phyloP scores from a whole-genome alignment of 805 yeast genomes.

The Starmerella floricola region DNA sequence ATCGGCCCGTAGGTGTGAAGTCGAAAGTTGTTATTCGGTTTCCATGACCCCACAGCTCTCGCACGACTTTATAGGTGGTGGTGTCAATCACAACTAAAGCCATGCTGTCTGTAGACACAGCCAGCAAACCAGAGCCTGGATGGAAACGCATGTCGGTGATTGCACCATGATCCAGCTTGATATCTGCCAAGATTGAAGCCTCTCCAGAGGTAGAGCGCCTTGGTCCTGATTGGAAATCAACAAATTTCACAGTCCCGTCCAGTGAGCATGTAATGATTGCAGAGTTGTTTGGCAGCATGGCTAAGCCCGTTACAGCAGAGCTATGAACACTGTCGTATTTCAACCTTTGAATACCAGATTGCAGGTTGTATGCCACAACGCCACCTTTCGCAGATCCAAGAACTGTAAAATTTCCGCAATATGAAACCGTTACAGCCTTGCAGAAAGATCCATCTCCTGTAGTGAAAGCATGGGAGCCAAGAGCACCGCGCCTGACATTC shows the following conservation, averaged over 20 bases:
- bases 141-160: slow-evolving; percentile 69
- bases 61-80: slow-evolving; percentile 65
- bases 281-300: slow-evolving; percentile 81
- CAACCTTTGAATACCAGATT: slow-evolving; percentile 74
- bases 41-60: slow-evolving; percentile 81
- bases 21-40: slow-evolving; percentile 79
- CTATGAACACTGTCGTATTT: slow-evolving; percentile 52
- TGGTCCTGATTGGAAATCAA: slow-evolving; percentile 55
- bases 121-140: slow-evolving; percentile 69
- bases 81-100: slow-evolving; percentile 74
- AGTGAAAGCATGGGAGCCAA: slow-evolving; percentile 52
- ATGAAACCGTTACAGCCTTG: slow-evolving; percentile 65
- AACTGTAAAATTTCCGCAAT: slow-evolving; percentile 89
- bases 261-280: slow-evolving; percentile 77
- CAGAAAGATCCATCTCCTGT: slow-evolving; percentile 73
- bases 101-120: slow-evolving; percentile 75
- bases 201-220: slow-evolving; percentile 43
- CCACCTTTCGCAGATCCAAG: slow-evolving; percentile 83
- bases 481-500: slow-evolving; percentile 66
- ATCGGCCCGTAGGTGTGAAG: slow-evolving; percentile 89
- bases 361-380: slow-evolving; percentile 76
- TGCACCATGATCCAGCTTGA: slow-evolving; percentile 56
- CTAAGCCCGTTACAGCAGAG: slow-evolving; percentile 69
- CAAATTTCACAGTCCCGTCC: slow-evolving; percentile 81
- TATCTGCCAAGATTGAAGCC: slow-evolving; percentile 25